These are phyloP conservation scores for Fusarium beomiforme DNA, from an alignment of 2,329 filamentous ascomycete species.

Conservation along the genomic window DNA sequence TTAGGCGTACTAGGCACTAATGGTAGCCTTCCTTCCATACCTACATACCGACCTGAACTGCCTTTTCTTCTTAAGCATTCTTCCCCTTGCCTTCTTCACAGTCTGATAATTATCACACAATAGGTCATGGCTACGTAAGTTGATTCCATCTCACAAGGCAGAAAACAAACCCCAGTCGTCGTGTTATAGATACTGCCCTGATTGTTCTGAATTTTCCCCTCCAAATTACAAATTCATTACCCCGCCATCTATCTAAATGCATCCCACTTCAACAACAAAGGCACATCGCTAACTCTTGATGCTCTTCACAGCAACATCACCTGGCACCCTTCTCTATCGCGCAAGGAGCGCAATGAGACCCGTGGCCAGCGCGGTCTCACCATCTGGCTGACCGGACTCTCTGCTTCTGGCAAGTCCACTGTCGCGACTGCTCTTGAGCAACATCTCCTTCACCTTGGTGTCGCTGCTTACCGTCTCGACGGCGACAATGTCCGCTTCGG, in stretches of 20 bases:
- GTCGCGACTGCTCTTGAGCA: conserved; percentile 97
- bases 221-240: conserved; percentile 18
- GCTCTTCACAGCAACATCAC: conserved; percentile 77
- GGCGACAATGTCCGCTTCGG: conserved; percentile 99
- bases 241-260: conserved; percentile 12
- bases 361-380: conserved; percentile 92
- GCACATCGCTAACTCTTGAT: conserved; percentile 16
- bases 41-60: neutral
- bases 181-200: neutral
- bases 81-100: conserved; percentile 5
- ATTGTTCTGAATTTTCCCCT: neutral
- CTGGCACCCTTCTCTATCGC: conserved; percentile 85
- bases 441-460: conserved; percentile 86
- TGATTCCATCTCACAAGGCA: neutral
- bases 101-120: neutral
- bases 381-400: conserved; percentile 97
- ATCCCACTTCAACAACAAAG: conserved; percentile 18
- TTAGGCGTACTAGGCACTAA: neutral
- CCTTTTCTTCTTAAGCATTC: neutral
- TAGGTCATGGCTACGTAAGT: conserved; percentile 50
- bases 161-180: neutral
- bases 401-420: conserved; percentile 95
- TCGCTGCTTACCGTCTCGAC: conserved; percentile 91
- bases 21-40: no score
- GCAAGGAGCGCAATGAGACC: conserved; percentile 76